Evolutionary conservation across 1,284 basidiomycete genomes (phyloP).

Genomic region (Abortiporus biennis): DNA sequence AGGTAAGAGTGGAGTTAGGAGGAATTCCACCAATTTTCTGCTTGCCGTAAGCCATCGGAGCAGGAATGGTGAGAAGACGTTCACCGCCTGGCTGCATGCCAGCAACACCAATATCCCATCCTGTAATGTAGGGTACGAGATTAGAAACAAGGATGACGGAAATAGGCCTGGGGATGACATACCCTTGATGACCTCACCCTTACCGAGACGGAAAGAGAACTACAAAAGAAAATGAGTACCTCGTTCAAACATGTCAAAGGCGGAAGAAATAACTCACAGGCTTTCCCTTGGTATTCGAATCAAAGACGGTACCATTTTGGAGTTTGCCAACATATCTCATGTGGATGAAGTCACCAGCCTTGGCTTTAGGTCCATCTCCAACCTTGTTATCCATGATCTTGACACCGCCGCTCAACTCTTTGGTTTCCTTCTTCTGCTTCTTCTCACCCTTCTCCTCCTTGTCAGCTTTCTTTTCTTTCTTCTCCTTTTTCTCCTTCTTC

Average conservation of each 20-base stretch:
- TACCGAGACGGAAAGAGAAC: conserved; percentile 87
- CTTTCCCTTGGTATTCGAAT: conserved; percentile 84
- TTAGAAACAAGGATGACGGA: background rate
- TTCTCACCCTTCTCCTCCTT: conserved; percentile 37
- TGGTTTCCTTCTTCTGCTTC: conserved; percentile 36
- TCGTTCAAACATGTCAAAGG: conserved; percentile 1
- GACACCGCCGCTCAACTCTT: conserved; percentile 64
- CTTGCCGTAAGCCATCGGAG: conserved; percentile 67
- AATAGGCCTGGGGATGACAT: conserved; percentile 4
- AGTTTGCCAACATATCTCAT: conserved; percentile 94
- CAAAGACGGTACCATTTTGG: conserved; percentile 80
- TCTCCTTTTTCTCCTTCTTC: conserved; percentile 31
- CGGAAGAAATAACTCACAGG: conserved; percentile 50
- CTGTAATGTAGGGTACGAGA: conserved; percentile 32
- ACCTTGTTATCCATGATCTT: conserved; percentile 74
- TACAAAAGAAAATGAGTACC: conserved; percentile 21
- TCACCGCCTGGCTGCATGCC: conserved; percentile 94
- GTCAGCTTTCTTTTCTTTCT: conserved; percentile 35
- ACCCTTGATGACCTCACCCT: conserved; percentile 45
- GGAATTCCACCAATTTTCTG: conserved; percentile 50
- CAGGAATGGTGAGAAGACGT: conserved; percentile 75
- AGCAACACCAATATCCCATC: conserved; percentile 88
- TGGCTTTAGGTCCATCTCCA: conserved; percentile 80
- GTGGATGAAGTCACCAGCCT: conserved; percentile 77
- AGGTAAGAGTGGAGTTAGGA: conserved; percentile 61